Conservation (phyloP, 2,329 filamentous ascomycete species). For the Phyllosticta citribraziliensis region DNA sequence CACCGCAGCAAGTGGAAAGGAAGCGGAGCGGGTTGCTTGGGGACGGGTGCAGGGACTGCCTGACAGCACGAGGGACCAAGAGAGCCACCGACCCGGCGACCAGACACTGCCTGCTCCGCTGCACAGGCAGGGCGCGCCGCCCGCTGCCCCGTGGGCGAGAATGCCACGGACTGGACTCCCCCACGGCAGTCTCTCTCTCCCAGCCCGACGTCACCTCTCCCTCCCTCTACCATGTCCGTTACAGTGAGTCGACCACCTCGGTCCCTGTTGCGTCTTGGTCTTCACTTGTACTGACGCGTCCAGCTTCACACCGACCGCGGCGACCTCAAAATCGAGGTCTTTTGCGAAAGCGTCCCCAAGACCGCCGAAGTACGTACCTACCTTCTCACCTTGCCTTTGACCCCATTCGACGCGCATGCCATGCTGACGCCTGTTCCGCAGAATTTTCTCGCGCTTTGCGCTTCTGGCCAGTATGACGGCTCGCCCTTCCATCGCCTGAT, state of each 20-base stretch:
- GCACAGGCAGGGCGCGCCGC: not conserved
- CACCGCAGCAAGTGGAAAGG: constrained; percentile 3
- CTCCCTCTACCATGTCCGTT: constrained; percentile 34
- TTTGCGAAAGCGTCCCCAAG: constrained; percentile 89
- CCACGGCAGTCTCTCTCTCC: not conserved
- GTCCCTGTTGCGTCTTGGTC: not conserved
- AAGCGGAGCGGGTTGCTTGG: constrained; percentile 6
- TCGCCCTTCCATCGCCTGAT: constrained; percentile 75
- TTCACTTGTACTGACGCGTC: not conserved
- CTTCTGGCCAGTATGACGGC: constrained; percentile 63
- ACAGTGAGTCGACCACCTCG: constrained; percentile 25
- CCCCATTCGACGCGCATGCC: not conserved
- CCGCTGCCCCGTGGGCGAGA: constrained; percentile 1
- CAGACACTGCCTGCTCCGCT: constrained; percentile 1
- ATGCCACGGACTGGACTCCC: not conserved
- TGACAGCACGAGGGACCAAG: not conserved
- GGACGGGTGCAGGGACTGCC: constrained; percentile 2
- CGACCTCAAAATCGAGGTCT: constrained; percentile 89
- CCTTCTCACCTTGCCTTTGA: not conserved
- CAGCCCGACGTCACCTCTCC: not conserved
- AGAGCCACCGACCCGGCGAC: constrained; percentile 4
- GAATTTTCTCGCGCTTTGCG: constrained; percentile 84
- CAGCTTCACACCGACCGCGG: constrained; percentile 76
- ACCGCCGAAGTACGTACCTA: constrained; percentile 62
- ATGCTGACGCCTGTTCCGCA: constrained; percentile 26